phyloP scores from a whole-genome alignment of 306 rosid species.

The Vigna nakashimae region DNA sequence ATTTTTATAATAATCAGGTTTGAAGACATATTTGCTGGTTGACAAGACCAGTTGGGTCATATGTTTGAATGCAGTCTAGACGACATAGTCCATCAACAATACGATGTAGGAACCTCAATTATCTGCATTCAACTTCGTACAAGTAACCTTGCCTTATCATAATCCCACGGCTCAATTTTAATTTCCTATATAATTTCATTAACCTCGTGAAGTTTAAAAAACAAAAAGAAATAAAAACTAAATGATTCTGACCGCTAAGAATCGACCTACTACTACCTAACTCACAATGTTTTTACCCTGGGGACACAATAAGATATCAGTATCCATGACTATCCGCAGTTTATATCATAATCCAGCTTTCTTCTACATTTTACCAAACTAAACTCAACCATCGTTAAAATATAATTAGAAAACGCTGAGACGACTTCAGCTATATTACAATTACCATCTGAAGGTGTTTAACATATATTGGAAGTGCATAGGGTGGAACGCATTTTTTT shows the following conservation, averaged over 20 bases:
- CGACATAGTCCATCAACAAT: constrained; percentile 4
- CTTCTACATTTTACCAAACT: not conserved
- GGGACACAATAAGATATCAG: not conserved
- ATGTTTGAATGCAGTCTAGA: not conserved
- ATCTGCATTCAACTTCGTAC: not conserved
- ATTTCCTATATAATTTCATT: not conserved
- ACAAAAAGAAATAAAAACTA: not conserved
- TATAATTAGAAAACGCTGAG: constrained; percentile 9
- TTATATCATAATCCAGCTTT: not conserved
- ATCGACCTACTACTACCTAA: not conserved
- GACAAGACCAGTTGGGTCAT: constrained; percentile 5
- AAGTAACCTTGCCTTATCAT: not conserved
- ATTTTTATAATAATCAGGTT: not conserved
- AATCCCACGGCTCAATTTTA: not conserved
- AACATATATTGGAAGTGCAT: not conserved
- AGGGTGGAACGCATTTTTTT: not conserved
- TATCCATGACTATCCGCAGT: not conserved
- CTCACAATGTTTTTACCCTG: not conserved
- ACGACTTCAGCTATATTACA: not conserved
- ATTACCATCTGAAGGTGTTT: not conserved
- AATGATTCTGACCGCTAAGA: not conserved
- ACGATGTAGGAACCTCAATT: not conserved
- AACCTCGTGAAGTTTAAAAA: not conserved
- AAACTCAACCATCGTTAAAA: constrained; percentile 13
- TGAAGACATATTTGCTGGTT: not conserved